These are phyloP conservation scores for Boletus reticuloceps DNA, from an alignment of 768 basidiomycete genomes.

Conservation along the genomic window DNA sequence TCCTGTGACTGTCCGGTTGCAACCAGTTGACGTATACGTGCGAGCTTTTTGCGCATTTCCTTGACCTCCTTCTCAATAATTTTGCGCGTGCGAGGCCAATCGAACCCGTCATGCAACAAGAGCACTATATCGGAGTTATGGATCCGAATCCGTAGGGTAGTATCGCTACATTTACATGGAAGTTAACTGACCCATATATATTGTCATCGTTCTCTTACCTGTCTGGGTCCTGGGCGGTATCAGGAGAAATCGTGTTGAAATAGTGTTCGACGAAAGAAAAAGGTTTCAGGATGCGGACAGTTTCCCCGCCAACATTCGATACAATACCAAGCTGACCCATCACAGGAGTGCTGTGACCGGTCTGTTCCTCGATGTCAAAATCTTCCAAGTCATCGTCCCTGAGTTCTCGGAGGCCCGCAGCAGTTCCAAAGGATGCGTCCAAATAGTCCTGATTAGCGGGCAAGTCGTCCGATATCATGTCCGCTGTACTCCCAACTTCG, in stretches of 20 bases:
- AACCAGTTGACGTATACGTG: constrained; percentile 88
- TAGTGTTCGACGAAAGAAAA: constrained; percentile 73
- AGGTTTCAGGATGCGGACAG: constrained; percentile 70
- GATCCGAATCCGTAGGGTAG: constrained; percentile 52
- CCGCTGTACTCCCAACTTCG: constrained; percentile 74
- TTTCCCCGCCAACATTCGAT: constrained; percentile 77
- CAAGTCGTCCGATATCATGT: constrained; percentile 89
- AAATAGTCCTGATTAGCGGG: constrained; percentile 88
- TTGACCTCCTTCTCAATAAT: constrained; percentile 86
- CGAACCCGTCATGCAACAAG: constrained; percentile 90
- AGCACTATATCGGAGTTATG: constrained; percentile 63
- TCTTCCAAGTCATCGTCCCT: constrained; percentile 73
- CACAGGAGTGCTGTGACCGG: constrained; percentile 11
- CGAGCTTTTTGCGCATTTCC: constrained; percentile 80
- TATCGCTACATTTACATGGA: constrained; percentile 41
- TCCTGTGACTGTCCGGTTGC: constrained; percentile 88
- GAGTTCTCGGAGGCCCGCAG: constrained; percentile 71
- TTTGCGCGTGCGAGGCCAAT: constrained; percentile 85
- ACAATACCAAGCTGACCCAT: constrained; percentile 41
- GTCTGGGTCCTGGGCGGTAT: constrained; percentile 41
- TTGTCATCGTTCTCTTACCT: constrained; percentile 39
- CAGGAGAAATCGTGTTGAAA: constrained; percentile 63
- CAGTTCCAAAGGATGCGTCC: constrained; percentile 75
- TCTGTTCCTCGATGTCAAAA: constrained; percentile 41
- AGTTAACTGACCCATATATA: constrained; percentile 1